These are phyloP conservation scores for Lyophyllum decastes DNA, from an alignment of 768 basidiomycete genomes.

Conservation along the genomic window DNA sequence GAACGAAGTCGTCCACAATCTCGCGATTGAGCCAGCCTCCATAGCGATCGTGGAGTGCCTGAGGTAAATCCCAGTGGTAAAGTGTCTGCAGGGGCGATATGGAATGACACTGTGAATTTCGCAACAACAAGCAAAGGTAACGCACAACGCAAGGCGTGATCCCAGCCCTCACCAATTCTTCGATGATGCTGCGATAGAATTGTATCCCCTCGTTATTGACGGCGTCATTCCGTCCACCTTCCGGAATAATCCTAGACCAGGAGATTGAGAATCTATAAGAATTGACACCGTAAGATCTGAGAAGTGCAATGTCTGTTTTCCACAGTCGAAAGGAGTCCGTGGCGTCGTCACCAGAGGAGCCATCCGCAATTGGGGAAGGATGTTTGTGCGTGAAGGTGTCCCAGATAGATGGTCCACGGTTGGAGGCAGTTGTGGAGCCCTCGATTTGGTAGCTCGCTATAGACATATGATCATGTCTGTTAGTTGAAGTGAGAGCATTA, in stretches of 20 bases:
- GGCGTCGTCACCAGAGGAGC: slow-evolving; percentile 63
- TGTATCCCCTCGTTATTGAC: slow-evolving; percentile 65
- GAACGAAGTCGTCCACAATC: slow-evolving; percentile 61
- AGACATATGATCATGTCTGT: neutral
- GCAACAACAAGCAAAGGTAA: slow-evolving; percentile 5
- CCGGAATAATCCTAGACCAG: slow-evolving; percentile 73
- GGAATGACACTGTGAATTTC: neutral
- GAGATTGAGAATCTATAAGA: slow-evolving; percentile 76
- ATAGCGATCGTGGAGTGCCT: slow-evolving; percentile 70
- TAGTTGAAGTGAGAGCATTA: neutral
- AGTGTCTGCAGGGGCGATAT: slow-evolving; percentile 46
- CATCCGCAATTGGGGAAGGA: slow-evolving; percentile 54
- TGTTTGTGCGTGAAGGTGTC: slow-evolving; percentile 66
- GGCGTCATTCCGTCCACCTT: slow-evolving; percentile 62
- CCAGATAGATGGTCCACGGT: slow-evolving; percentile 72
- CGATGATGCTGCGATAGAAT: slow-evolving; percentile 67
- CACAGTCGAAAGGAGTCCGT: slow-evolving; percentile 70
- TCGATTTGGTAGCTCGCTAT: slow-evolving; percentile 75
- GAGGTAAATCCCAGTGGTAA: slow-evolving; percentile 81
- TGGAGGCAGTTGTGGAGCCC: slow-evolving; percentile 55
- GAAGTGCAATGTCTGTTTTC: slow-evolving; percentile 63
- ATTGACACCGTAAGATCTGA: slow-evolving; percentile 65
- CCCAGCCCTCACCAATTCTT: slow-evolving; percentile 57
- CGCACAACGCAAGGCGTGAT: slow-evolving; percentile 66
- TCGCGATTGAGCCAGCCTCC: slow-evolving; percentile 75